These are phyloP conservation scores for Neoscytalidium dimidiatum DNA, from an alignment of 2,329 filamentous ascomycete genomes.

Conservation along the genomic window DNA sequence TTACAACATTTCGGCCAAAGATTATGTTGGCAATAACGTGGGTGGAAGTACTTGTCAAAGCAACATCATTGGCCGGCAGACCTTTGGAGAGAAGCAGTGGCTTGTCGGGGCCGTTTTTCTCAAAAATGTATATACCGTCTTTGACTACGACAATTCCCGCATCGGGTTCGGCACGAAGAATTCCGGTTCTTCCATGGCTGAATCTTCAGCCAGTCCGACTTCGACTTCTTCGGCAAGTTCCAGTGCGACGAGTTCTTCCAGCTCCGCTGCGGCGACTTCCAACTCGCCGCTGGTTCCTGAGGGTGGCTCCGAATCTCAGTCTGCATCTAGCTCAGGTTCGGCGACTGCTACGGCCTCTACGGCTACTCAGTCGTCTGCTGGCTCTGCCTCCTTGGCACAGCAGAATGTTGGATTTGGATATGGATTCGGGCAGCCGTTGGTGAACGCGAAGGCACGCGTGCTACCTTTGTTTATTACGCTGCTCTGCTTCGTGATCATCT, in stretches of 20 bases:
- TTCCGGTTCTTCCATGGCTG: neutral
- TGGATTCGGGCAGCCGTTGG: neutral
- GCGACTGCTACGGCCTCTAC: neutral
- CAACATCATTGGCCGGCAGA: conserved; percentile 72
- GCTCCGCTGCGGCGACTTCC: neutral
- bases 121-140: conserved; percentile 87
- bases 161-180: conserved; percentile 54
- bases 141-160: conserved; percentile 69
- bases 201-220: neutral
- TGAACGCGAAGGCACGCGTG: neutral
- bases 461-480: conserved; percentile 1
- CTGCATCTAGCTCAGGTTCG: neutral
- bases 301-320: neutral
- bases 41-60: conserved; percentile 55
- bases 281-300: neutral
- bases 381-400: neutral
- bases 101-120: conserved; percentile 83
- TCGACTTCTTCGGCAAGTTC: neutral
- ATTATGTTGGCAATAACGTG: conserved; percentile 64
- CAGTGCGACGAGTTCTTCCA: neutral
- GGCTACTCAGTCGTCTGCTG: neutral
- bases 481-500: conserved; percentile 1
- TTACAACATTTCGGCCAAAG: conserved; percentile 67
- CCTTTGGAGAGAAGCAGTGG: conserved; percentile 66
- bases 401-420: neutral